Conservation (phyloP, 805 yeast species). For the Priceomyces carsonii region DNA sequence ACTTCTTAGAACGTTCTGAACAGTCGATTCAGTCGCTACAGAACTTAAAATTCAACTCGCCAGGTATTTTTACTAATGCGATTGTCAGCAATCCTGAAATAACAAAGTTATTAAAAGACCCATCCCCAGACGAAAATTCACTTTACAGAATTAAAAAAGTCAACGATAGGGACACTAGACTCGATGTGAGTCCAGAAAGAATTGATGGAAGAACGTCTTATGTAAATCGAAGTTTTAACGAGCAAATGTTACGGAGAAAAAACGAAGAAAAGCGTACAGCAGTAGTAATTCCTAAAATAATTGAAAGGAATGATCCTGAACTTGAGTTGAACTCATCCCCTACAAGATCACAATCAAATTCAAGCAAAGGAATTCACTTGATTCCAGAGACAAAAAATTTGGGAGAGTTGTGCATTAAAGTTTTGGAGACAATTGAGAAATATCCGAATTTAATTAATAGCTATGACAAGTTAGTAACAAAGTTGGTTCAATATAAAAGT, state of each 20-base stretch:
- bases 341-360: not conserved
- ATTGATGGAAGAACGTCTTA: conserved; percentile 48
- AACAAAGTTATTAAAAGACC: conserved; percentile 60
- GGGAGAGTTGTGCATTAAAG: conserved; percentile 44
- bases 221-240: conserved; percentile 34
- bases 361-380: not conserved
- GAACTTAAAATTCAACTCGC: conserved; percentile 48
- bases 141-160: conserved; percentile 43
- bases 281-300: conserved; percentile 26
- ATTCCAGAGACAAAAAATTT: conserved; percentile 36
- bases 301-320: conserved; percentile 2
- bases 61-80: conserved; percentile 70
- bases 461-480: conserved; percentile 19
- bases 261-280: conserved; percentile 26
- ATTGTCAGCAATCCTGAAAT: conserved; percentile 52
- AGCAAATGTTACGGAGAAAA: conserved; percentile 21
- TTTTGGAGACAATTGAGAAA: conserved; percentile 31
- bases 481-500: conserved; percentile 38
- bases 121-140: conserved; percentile 51
- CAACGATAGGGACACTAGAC: conserved; percentile 8
- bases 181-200: conserved; percentile 41
- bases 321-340: conserved; percentile 8
- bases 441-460: conserved; percentile 27
- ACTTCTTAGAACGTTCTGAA: conserved; percentile 33
- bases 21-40: conserved; percentile 41